Evolutionary conservation across 2,329 filamentous ascomycete species (phyloP), one percentile per base, ranked within the genome.

Genomic region (Fonsecaea nubica): DNA sequence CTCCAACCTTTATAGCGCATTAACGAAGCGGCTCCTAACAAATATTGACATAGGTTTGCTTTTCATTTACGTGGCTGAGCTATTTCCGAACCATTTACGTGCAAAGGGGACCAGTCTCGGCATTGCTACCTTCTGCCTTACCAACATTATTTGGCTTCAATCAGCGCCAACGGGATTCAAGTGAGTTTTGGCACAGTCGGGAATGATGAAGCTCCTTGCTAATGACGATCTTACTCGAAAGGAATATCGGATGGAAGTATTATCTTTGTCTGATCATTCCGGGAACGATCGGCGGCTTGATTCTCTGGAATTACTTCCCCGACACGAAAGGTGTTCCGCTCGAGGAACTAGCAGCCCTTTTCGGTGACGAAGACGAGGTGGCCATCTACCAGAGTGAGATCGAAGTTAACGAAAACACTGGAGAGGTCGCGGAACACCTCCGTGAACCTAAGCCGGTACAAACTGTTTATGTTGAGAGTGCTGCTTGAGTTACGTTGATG

Each of bases 261-360:
- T 76, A 74, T 59, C 62, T 77, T 13, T 66, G 73, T 4, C 71
- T 56, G 68, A 59, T 54, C 55, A 38, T 60, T 35, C 45, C 36
- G 2, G 42, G 30, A 21, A 32, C 35, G 18, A n/a, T 62, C 8
- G 30, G 32, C 18, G 48, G 45, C 1, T 30, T 65, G n/a, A 25
- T 45, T n/a, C 15, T 42, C 15, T 40, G 18, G 15, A 72, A 72
- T 60, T 48, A 67, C 10, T 62, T 75, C 3, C 72, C 72, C 2
- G 74, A 76, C 38, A 76, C 74, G n/a, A 75, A 74, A 58, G 74
- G 74, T 42, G 68, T 74, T 21, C 72, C 74, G 1, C 65, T 75
- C 18, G 74, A 75, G 62, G 74, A 75, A 59, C 74, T 75, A 63
- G 74, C 70, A n/a, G 69, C 64, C 38, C 70, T 75, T 8, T 76